Conservation (phyloP, 2,329 filamentous ascomycete species). For the Hysterium pulicare region DNA sequence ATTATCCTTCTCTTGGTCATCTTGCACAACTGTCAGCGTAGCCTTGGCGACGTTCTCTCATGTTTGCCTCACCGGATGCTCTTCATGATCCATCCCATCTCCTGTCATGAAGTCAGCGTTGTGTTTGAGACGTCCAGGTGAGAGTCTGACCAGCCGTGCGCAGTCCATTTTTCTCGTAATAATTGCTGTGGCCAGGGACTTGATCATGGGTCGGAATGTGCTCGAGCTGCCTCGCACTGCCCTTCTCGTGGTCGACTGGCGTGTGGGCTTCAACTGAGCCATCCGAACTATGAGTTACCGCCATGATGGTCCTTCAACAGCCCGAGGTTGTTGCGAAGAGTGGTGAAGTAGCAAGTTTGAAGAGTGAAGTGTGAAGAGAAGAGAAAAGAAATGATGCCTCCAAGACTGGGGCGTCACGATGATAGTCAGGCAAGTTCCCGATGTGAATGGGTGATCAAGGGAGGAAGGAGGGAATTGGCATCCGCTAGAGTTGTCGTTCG, state of each 20-base stretch:
- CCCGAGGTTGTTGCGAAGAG: no score
- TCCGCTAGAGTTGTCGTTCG: no score
- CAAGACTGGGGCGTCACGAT: no score
- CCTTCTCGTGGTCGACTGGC: not conserved
- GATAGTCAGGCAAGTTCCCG: no score
- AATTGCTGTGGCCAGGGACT: slow-evolving; percentile 36
- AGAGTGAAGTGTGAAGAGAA: no score
- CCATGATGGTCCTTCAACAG: no score
- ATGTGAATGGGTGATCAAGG: no score
- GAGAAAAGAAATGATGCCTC: no score
- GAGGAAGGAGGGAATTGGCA: no score
- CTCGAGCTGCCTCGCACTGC: slow-evolving; percentile 20
- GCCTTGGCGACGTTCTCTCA: slow-evolving; percentile 12
- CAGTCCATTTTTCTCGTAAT: slow-evolving; percentile 48
- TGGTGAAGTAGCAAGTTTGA: no score
- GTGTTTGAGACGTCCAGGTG: no score
- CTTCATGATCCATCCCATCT: slow-evolving; percentile 48
- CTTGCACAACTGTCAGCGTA: slow-evolving; percentile 17
- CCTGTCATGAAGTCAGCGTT: no score
- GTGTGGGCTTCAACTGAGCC: not conserved
- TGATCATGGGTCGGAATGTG: slow-evolving; percentile 36
- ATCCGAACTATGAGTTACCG: not conserved
- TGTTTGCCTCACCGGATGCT: slow-evolving; percentile 38
- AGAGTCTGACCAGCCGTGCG: slow-evolving; percentile 34
- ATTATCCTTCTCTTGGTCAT: slow-evolving; percentile 52